Conservation (phyloP, 2,329 filamentous ascomycete species). For the Leptosphaerulina australis region DNA sequence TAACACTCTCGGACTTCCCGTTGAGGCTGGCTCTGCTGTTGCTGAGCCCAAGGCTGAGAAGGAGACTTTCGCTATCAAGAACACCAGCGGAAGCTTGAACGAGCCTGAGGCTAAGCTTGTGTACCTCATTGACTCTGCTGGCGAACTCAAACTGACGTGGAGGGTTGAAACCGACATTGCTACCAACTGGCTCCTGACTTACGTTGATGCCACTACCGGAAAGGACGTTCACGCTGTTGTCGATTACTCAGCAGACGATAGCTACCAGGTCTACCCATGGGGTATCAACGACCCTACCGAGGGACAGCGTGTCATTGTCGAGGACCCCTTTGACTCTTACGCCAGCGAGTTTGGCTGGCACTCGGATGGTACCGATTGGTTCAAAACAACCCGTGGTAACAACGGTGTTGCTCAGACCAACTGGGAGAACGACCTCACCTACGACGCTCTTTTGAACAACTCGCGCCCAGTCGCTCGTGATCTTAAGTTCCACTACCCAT, state of each 20-base stretch:
- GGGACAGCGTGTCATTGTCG: conserved; percentile 53
- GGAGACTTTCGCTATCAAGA: conserved; percentile 53
- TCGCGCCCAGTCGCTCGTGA: conserved; percentile 56
- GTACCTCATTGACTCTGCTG: conserved; percentile 57
- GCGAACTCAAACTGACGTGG: conserved; percentile 60
- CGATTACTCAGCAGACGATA: conserved; percentile 62
- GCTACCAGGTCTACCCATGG: conserved; percentile 61
- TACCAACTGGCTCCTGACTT: conserved; percentile 63
- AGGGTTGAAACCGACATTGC: conserved; percentile 62
- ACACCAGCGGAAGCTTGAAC: conserved; percentile 51
- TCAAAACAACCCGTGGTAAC: conserved; percentile 63
- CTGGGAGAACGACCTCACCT: conserved; percentile 48
- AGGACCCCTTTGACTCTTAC: conserved; percentile 56
- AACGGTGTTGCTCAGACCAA: conserved; percentile 63
- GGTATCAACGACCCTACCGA: conserved; percentile 61
- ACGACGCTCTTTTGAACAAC: conserved; percentile 53
- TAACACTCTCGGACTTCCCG: conserved; percentile 48
- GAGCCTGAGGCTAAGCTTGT: conserved; percentile 62
- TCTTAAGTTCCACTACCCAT: conserved; percentile 53
- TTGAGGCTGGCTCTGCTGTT: conserved; percentile 48
- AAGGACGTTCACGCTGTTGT: conserved; percentile 57
- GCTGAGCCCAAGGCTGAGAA: conserved; percentile 28
- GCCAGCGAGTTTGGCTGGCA: conserved; percentile 63
- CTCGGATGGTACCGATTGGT: conserved; percentile 55
- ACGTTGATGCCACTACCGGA: conserved; percentile 58